Evolutionary conservation across 805 yeast genomes (phyloP), one percentile per base, ranked within the genome.

Genomic region (Ogataea trehaloabstinens): DNA sequence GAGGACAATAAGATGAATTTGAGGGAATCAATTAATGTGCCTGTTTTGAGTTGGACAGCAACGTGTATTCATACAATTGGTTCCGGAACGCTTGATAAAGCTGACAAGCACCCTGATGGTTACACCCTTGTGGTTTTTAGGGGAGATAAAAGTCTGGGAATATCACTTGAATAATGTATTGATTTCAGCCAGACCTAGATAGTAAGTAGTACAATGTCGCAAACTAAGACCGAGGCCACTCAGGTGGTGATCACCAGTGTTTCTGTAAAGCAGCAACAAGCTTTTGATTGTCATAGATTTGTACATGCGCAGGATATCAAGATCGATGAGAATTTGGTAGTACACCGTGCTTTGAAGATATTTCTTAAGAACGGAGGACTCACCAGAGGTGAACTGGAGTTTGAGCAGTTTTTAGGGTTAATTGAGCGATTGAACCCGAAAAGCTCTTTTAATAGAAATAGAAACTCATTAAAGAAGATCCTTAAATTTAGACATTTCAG

Each of bases 401-500:
- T 44, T 30, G 34, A 34, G 7, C 11, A 29, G 4, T 38, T 44
- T 16, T 11, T 35, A 11, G 46, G 40, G 2, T 24, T 44, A 17
- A 38, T 25, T 12, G 30, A n/a, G 15, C 8, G 30, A 16, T 16
- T 7, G 30, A 27, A 8, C 30, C 30, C 30, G 15, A 27, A 27
- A 16, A 27, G 30, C 30, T 7, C 30, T 11, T 7, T 27, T 22
- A 38, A 35, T 16, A 39, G 34, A 10, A 44, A 44, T 18, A 41
- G 39, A 28, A 44, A 38, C 31, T 22, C 25, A 12, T 12, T 22
- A 8, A 22, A 22, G 28, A 41, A 45, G 29, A 38, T 45, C 15
- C 34, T 45, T 18, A 45, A 42, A 24, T 42, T 36, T 27, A 45
- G 35, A 21, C 49, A 45, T 34, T 45, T 42, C 31, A 35, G 29